Evolutionary conservation across 2,329 filamentous ascomycete genomes (phyloP).

Genomic region (Thermomyces lanuginosus): DNA sequence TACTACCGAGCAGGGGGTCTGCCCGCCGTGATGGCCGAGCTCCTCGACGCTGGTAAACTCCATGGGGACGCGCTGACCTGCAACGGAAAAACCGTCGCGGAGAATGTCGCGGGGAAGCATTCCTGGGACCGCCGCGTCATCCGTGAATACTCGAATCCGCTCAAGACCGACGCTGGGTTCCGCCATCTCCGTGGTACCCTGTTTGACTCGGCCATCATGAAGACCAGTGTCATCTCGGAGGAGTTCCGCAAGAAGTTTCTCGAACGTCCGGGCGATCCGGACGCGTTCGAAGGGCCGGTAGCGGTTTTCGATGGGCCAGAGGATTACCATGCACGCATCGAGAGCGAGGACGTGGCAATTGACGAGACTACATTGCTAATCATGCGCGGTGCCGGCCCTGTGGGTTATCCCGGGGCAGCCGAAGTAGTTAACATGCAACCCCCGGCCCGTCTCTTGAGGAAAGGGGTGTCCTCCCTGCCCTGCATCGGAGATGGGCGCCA

Average conservation of each 20-base stretch:
- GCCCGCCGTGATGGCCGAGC: slow-evolving; percentile 37
- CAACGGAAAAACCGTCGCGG: slow-evolving; percentile 31
- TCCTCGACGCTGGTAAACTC: slow-evolving; percentile 33
- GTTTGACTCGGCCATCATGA: slow-evolving; percentile 39
- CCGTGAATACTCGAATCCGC: slow-evolving; percentile 28
- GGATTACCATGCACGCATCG: slow-evolving; percentile 31
- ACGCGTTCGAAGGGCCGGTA: slow-evolving; percentile 33
- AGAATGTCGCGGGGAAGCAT: slow-evolving; percentile 30
- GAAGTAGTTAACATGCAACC: slow-evolving; percentile 40
- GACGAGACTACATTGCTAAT: slow-evolving; percentile 31
- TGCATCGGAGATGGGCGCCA: slow-evolving; percentile 41
- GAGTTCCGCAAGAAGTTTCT: slow-evolving; percentile 32
- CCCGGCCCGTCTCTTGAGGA: slow-evolving; percentile 28
- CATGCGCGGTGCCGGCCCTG: slow-evolving; percentile 34
- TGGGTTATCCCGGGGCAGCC: slow-evolving; percentile 36
- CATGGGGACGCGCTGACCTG: slow-evolving; percentile 29
- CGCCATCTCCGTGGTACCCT: slow-evolving; percentile 33
- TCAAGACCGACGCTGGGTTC: slow-evolving; percentile 37
- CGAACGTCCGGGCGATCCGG: slow-evolving; percentile 29
- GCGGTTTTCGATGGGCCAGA: slow-evolving; percentile 38
- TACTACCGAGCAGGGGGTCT: slow-evolving; percentile 39
- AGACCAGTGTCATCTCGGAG: slow-evolving; percentile 34
- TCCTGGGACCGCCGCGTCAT: slow-evolving; percentile 37
- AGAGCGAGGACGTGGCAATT: slow-evolving; percentile 23
- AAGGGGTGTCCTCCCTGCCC: slow-evolving; percentile 32